A percentile compares a stretch with the other conserved stretches of the same genome.
Conservation (phyloP, 192 early-diverging fungal species). For the Rhizoclosmatium sp. region DNA sequence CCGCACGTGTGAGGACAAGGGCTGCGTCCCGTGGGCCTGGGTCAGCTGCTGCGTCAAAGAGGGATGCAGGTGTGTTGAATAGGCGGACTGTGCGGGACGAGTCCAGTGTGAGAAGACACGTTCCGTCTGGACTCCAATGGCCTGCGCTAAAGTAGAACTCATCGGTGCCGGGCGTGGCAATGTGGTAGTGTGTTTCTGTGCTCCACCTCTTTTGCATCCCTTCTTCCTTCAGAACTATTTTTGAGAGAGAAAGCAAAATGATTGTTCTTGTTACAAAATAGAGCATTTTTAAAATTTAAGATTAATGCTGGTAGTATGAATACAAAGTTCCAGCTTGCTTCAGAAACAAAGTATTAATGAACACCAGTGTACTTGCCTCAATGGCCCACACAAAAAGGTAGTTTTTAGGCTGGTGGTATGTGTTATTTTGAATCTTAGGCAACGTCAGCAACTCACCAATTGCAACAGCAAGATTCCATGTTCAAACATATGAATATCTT, state of each 20-base stretch:
- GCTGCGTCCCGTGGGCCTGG: background rate
- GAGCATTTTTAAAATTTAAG: background rate
- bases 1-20: background rate
- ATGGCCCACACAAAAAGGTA: background rate
- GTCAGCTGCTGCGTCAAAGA: background rate
- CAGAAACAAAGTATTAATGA: background rate
- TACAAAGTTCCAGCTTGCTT: background rate
- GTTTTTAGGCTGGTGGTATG: background rate
- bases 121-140: constrained; percentile 3
- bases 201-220: background rate
- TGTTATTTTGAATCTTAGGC: background rate
- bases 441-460: background rate
- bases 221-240: background rate
- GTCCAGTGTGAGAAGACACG: constrained; percentile 14
- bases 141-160: constrained; percentile 3
- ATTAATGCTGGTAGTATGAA: background rate
- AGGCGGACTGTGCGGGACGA: background rate
- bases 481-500: background rate
- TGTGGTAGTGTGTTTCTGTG: background rate
- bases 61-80: background rate
- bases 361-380: background rate
- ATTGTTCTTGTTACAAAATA: no score
- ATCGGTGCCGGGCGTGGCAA: background rate
- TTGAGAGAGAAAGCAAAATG: background rate
- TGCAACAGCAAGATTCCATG: background rate